These are phyloP conservation scores for Penicillium parvum DNA, from an alignment of 495 filamentous ascomycete species.

Conservation along the genomic window DNA sequence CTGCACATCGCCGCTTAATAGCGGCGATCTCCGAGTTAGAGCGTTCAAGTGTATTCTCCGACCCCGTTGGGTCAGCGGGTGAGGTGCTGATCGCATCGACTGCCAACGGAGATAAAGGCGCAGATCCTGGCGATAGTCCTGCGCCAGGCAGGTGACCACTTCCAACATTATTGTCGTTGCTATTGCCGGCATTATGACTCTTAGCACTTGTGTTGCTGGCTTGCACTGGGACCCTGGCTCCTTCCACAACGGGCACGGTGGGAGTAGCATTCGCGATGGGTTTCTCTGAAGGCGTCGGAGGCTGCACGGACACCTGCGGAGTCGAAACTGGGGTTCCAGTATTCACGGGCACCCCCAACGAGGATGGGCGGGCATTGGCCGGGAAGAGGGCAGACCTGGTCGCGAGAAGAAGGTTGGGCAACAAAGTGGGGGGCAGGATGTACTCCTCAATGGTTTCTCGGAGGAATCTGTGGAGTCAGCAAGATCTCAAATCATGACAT, in stretches of 20 bases:
- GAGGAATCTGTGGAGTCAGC: slow-evolving; percentile 59
- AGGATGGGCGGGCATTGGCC: slow-evolving; percentile 55
- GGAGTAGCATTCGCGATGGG: slow-evolving; percentile 1
- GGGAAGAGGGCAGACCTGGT: slow-evolving; percentile 75
- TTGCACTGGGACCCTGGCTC: slow-evolving; percentile 1
- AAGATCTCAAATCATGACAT: slow-evolving; percentile 23
- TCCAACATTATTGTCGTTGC: slow-evolving; percentile 6
- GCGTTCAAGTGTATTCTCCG: slow-evolving; percentile 15
- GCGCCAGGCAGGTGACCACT: slow-evolving; percentile 4
- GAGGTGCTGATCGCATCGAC: slow-evolving; percentile 5
- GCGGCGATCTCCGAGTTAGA: slow-evolving; percentile 39
- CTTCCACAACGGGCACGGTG: slow-evolving; percentile 4
- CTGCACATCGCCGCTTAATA: slow-evolving; percentile 55
- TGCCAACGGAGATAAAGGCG: not conserved
- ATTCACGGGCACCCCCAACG: slow-evolving; percentile 20
- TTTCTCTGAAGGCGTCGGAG: slow-evolving; percentile 19
- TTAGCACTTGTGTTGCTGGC: slow-evolving; percentile 18
- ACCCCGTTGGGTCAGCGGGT: slow-evolving; percentile 5
- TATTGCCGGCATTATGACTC: slow-evolving; percentile 17
- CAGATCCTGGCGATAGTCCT: slow-evolving; percentile 1
- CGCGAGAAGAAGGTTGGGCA: slow-evolving; percentile 69
- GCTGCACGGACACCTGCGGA: slow-evolving; percentile 29
- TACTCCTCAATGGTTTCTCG: slow-evolving; percentile 62
- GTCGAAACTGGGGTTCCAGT: slow-evolving; percentile 19
- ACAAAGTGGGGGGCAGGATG: slow-evolving; percentile 60